Conservation (phyloP, 164 flowering plant genomes). For the Echeveria elegans region DNA sequence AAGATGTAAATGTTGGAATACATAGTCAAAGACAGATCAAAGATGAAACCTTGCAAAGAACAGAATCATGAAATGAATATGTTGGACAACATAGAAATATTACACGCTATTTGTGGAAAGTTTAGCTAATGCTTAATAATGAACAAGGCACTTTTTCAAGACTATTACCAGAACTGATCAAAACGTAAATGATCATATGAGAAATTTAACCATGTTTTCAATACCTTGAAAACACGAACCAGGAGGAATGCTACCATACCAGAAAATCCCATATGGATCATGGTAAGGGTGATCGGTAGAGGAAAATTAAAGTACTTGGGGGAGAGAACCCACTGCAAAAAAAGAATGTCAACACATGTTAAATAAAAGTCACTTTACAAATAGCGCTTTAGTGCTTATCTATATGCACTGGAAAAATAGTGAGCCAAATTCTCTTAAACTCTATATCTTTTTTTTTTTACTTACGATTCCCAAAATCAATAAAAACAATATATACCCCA, state of each 20-base stretch:
- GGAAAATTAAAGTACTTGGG: constrained; percentile 97
- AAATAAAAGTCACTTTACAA: background rate
- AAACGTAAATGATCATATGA: too few species aligned
- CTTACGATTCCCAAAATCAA: too few species aligned
- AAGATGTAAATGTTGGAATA: background rate
- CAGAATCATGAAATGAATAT: background rate
- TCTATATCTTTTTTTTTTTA: too few species aligned
- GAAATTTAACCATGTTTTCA: background rate
- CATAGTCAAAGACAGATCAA: background rate
- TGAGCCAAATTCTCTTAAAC: too few species aligned
- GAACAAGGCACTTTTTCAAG: background rate
- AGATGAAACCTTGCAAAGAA: background rate
- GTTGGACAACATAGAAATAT: background rate
- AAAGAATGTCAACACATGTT: constrained; percentile 1
- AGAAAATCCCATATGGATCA: constrained; percentile 99
- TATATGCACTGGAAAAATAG: too few species aligned
- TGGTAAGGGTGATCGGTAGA: constrained; percentile 87
- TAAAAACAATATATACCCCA: too few species aligned
- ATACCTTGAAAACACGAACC: constrained; percentile 91
- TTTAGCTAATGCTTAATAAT: background rate
- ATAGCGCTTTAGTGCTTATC: too few species aligned
- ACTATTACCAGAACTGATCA: too few species aligned
- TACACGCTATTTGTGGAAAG: background rate
- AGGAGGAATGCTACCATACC: constrained; percentile 78
- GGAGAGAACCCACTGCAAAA: constrained; percentile 96